These are phyloP conservation scores for Trametes coccinea DNA, from an alignment of 768 basidiomycete species.

Conservation along the genomic window DNA sequence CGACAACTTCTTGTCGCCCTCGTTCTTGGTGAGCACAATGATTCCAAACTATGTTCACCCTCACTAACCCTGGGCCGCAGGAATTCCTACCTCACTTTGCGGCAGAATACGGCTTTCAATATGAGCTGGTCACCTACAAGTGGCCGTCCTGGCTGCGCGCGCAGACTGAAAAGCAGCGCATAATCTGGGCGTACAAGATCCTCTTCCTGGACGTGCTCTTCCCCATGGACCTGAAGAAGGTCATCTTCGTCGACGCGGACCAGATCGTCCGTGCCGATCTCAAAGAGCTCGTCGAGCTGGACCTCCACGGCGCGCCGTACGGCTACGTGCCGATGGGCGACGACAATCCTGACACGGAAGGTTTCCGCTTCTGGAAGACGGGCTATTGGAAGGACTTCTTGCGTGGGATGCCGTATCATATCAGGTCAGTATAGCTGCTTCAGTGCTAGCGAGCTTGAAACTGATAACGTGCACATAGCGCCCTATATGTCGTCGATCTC, in stretches of 20 bases:
- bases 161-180: constrained; percentile 96
- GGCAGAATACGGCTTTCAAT: constrained; percentile 88
- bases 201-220: constrained; percentile 98
- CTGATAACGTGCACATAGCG: constrained; percentile 46
- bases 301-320: constrained; percentile 91
- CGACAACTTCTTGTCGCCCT: constrained; percentile 97
- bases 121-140: constrained; percentile 97
- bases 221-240: constrained; percentile 98
- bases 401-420: constrained; percentile 86
- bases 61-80: constrained; percentile 38
- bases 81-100: constrained; percentile 96
- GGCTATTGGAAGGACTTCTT: constrained; percentile 94
- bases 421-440: constrained; percentile 58
- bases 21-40: constrained; percentile 71
- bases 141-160: constrained; percentile 99
- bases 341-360: constrained; percentile 93
- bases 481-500: constrained; percentile 94
- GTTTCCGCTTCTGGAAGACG: constrained; percentile 98
- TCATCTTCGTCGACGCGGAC: constrained; percentile 98
- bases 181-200: constrained; percentile 99
- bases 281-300: constrained; percentile 90
- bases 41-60: too few species aligned
- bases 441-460: neutral
- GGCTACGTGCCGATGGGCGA: constrained; percentile 98
- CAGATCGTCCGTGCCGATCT: constrained; percentile 97